These are phyloP conservation scores for Silene coronaria DNA, from an alignment of 179 eudicot genomes.

Conservation along the genomic window DNA sequence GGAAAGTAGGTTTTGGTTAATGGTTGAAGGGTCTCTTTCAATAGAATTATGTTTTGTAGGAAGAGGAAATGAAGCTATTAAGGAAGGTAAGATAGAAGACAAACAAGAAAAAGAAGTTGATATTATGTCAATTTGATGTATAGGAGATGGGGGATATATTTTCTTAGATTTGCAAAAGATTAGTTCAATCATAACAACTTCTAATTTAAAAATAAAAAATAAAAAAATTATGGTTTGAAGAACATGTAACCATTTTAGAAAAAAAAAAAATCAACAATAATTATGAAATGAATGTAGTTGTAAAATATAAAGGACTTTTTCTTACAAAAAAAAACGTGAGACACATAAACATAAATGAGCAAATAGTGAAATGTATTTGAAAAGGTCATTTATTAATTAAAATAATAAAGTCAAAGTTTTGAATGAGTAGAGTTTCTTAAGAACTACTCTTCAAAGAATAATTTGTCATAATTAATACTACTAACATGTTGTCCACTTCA, in stretches of 20 bases:
- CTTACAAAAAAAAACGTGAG: slow-evolving; percentile 18
- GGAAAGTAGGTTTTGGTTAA: background rate
- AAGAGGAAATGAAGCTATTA: slow-evolving; percentile 38
- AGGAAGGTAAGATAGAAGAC: slow-evolving; percentile 35
- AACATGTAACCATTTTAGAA: slow-evolving; percentile 15
- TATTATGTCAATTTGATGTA: slow-evolving; percentile 16
- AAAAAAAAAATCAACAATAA: background rate
- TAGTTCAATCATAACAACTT: slow-evolving; percentile 6
- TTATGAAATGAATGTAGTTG: background rate
- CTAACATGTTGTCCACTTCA: slow-evolving; percentile 18
- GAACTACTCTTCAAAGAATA: background rate
- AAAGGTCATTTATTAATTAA: slow-evolving; percentile 13
- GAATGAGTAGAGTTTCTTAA: slow-evolving; percentile 6
- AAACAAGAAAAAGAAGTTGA: slow-evolving; percentile 7
- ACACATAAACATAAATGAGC: slow-evolving; percentile 18
- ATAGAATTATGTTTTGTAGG: slow-evolving; percentile 25
- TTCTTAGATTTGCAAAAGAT: background rate
- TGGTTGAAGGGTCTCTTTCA: slow-evolving; percentile 22
- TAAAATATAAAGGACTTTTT: slow-evolving; percentile 2
- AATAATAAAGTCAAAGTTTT: slow-evolving; percentile 11
- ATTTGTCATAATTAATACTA: background rate
- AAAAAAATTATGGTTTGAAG: background rate
- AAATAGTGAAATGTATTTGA: slow-evolving; percentile 15
- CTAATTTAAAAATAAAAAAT: background rate
- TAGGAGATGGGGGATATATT: slow-evolving; percentile 8